A percentile compares a stretch with the other conserved stretches of the same genome.
Evolutionary conservation across 371 early-diverging fungal species (phyloP).

Genomic region (Conidiobolus incongruus): DNA sequence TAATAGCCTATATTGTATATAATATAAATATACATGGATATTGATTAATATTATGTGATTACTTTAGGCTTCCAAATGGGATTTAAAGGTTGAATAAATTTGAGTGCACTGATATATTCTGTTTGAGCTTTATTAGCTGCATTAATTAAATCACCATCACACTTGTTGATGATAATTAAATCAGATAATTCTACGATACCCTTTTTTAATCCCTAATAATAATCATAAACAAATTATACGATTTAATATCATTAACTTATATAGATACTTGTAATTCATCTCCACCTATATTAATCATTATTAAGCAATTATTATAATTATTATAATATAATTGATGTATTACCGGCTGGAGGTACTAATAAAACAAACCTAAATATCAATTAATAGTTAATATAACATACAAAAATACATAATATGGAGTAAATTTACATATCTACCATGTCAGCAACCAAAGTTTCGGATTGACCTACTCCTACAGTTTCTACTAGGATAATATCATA

Average conservation of each 20-base stretch:
- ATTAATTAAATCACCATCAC: conserved; percentile 37
- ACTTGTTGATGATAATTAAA: conserved; percentile 51
- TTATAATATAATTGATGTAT: neutral
- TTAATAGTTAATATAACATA: neutral
- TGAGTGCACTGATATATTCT: conserved; percentile 35
- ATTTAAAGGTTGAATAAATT: conserved; percentile 18
- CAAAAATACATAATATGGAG: neutral
- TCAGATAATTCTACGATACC: conserved; percentile 65
- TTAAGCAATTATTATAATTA: neutral
- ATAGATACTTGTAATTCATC: conserved; percentile 7
- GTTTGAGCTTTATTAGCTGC: conserved; percentile 33
- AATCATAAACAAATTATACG: neutral
- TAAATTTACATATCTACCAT: conserved; percentile 47
- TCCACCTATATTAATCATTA: conserved; percentile 2
- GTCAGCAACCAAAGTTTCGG: conserved; percentile 62
- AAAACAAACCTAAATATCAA: conserved; percentile 6
- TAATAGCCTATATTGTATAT: conserved; percentile 19
- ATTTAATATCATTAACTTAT: neutral
- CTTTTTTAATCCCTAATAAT: conserved; percentile 41
- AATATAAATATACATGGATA: conserved; percentile 6
- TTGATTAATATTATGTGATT: neutral
- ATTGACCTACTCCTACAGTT: conserved; percentile 68
- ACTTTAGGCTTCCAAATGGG: conserved; percentile 18
- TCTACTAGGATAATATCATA: conserved; percentile 57
- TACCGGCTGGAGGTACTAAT: conserved; percentile 9